Percentiles rank a stretch among this genome's conserved stretches.
These are phyloP conservation scores for Rhinocladiella similis DNA, from an alignment of 2,329 filamentous ascomycete genomes.

Conservation along the genomic window DNA sequence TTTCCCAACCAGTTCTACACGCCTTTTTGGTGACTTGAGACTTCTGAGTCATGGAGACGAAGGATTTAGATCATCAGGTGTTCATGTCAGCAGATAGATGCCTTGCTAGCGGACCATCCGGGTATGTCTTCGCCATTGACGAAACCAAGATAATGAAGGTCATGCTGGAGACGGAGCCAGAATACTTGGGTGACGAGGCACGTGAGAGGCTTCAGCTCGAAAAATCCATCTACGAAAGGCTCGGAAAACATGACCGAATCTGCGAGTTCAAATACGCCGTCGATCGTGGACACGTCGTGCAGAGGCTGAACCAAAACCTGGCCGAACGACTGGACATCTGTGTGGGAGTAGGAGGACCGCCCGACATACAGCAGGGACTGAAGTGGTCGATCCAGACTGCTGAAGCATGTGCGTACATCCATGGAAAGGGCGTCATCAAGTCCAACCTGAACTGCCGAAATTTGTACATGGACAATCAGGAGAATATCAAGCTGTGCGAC, in stretches of 20 bases:
- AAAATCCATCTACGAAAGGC: background rate
- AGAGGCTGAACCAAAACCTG: background rate
- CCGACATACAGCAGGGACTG: background rate
- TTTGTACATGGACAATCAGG: slow-evolving; percentile 22
- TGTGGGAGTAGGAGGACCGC: too few species aligned
- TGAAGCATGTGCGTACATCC: slow-evolving; percentile 21
- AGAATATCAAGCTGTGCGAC: slow-evolving; percentile 24
- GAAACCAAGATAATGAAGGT: background rate
- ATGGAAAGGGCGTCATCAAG: slow-evolving; percentile 21
- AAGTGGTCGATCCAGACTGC: slow-evolving; percentile 24
- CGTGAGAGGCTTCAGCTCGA: background rate
- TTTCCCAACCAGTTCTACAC: too few species aligned
- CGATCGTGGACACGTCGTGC: background rate
- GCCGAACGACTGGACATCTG: background rate
- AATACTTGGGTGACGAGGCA: background rate
- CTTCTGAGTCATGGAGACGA: too few species aligned
- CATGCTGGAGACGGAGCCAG: background rate
- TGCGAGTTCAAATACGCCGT: slow-evolving; percentile 1
- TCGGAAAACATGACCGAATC: slow-evolving; percentile 2
- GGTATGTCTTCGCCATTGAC: background rate
- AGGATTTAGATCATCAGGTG: too few species aligned
- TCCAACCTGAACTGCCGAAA: slow-evolving; percentile 26
- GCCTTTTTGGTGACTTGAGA: too few species aligned
- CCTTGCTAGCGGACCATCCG: too few species aligned
- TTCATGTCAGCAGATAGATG: too few species aligned